A percentile compares a stretch with the other conserved stretches of the same genome.
Conservation (phyloP, 768 basidiomycete species). For the Cantharellus anzutake region DNA sequence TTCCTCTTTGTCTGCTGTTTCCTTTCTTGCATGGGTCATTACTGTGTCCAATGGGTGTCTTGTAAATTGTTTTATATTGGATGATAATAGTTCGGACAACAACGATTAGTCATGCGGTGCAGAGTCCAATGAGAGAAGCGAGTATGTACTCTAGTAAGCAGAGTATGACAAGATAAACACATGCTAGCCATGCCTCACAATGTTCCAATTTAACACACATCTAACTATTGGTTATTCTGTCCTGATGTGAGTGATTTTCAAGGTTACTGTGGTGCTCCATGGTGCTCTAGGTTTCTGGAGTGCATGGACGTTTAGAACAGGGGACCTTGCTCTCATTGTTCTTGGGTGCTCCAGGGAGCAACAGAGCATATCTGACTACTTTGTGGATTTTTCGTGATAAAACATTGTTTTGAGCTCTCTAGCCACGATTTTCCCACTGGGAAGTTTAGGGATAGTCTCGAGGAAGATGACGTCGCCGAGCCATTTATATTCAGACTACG, state of each 20-base stretch:
- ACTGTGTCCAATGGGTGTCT: too few species aligned
- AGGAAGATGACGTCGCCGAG: conserved; percentile 42
- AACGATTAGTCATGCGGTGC: too few species aligned
- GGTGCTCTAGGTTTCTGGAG: too few species aligned
- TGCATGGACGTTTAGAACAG: too few species aligned
- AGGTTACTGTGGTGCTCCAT: conserved; percentile 14
- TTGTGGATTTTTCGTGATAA: background rate
- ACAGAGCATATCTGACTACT: background rate
- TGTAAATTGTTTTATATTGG: too few species aligned
- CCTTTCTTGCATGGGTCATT: too few species aligned
- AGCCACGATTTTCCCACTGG: conserved; percentile 26
- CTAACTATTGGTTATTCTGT: conserved; percentile 20
- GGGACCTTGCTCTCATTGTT: conserved; percentile 11
- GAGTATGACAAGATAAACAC: too few species aligned
- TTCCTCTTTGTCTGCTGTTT: too few species aligned
- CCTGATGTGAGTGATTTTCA: conserved; percentile 17
- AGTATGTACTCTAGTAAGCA: too few species aligned
- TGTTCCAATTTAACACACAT: background rate
- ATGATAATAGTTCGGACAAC: too few species aligned
- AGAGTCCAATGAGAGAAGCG: too few species aligned
- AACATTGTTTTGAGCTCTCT: background rate
- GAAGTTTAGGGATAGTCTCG: conserved; percentile 37
- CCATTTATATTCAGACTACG: conserved; percentile 37
- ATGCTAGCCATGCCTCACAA: background rate
- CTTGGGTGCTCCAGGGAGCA: conserved; percentile 9